A percentile compares a stretch with the other conserved stretches of the same genome.
Conservation (phyloP, 257 asterid species). For the Plantago elongata region DNA sequence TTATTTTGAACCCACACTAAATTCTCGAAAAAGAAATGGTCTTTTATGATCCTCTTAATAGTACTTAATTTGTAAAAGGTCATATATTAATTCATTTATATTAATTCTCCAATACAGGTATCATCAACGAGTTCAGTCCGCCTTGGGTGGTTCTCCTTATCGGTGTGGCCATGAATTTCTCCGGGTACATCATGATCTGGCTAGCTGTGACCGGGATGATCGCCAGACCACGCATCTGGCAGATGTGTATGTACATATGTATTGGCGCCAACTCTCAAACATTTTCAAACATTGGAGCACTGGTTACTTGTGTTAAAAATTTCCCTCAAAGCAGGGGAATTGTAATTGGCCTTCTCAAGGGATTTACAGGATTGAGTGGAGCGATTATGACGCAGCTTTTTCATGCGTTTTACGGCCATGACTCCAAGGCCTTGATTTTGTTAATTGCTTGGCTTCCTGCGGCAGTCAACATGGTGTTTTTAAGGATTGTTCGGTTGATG, state of each 20-base stretch:
- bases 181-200: constrained; percentile 69
- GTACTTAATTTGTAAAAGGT: too few species aligned
- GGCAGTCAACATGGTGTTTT: constrained; percentile 40
- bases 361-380: constrained; percentile 64
- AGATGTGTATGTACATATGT: constrained; percentile 57
- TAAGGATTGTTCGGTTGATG: constrained; percentile 33
- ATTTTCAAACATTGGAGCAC: constrained; percentile 53
- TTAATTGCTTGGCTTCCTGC: constrained; percentile 64
- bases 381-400: constrained; percentile 57
- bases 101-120: not conserved
- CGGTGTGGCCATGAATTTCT: constrained; percentile 51
- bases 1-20: too few species aligned
- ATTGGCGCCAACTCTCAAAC: constrained; percentile 63
- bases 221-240: constrained; percentile 48
- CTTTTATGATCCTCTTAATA: too few species aligned
- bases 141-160: constrained; percentile 57
- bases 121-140: constrained; percentile 49
- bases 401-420: constrained; percentile 42
- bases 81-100: too few species aligned
- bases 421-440: constrained; percentile 37
- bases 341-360: constrained; percentile 47
- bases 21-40: too few species aligned
- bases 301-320: constrained; percentile 60
- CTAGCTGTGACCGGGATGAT: constrained; percentile 35
- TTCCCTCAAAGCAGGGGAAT: constrained; percentile 64